Evolutionary conservation across 495 filamentous ascomycete genomes (phyloP).

Genomic region (Penicillium atrosanguineum): DNA sequence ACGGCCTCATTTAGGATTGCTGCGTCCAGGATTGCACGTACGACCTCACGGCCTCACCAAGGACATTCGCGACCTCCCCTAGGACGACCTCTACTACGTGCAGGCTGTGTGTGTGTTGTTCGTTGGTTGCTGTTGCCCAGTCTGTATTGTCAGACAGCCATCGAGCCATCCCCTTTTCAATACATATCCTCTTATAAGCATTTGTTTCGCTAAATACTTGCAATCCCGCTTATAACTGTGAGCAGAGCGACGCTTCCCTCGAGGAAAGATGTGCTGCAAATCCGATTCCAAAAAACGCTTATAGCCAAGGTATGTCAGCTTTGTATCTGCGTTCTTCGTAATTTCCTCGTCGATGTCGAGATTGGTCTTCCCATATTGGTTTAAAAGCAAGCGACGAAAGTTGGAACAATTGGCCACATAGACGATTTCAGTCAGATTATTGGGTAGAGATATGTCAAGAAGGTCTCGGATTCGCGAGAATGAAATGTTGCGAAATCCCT

Average conservation of each 20-base stretch:
- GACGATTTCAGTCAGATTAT: conserved; percentile 4
- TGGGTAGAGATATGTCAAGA: conserved; percentile 3
- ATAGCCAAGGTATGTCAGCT: conserved; percentile 10
- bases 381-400: conserved; percentile 8
- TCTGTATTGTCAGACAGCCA: no score
- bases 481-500: conserved; percentile 20
- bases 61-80: no score
- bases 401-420: conserved; percentile 9
- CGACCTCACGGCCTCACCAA: no score
- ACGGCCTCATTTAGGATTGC: no score
- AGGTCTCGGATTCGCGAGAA: conserved; percentile 7
- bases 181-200: conserved; percentile 10
- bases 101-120: no score
- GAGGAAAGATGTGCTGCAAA: conserved; percentile 7
- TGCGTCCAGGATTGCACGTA: no score
- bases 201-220: conserved; percentile 10
- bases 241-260: conserved; percentile 3
- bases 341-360: conserved; percentile 10
- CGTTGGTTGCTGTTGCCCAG: no score
- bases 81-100: no score
- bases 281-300: conserved; percentile 8
- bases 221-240: conserved; percentile 9
- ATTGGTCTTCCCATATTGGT: conserved; percentile 1
- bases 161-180: no score
- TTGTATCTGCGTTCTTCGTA: conserved; percentile 3